Conservation (phyloP, 768 basidiomycete genomes). For the Rhodotorula paludigena region DNA sequence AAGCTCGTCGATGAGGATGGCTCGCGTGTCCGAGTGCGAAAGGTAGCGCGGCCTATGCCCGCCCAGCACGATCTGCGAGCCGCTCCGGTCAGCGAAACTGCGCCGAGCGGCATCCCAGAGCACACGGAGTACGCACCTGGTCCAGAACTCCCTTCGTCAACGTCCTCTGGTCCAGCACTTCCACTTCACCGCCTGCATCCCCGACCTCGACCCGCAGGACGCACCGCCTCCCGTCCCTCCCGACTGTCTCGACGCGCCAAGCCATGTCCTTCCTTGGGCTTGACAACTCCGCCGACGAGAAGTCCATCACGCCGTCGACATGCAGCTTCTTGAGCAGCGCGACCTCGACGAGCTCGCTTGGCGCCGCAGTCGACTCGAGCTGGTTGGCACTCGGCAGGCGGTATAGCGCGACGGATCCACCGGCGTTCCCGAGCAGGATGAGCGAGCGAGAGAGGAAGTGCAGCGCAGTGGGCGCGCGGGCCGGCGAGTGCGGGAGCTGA, state of each 20-base stretch:
- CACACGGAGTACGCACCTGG: not conserved
- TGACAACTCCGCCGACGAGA: not conserved
- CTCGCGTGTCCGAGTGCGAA: constrained; percentile 4
- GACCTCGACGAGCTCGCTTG: not conserved
- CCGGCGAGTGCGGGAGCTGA: not conserved
- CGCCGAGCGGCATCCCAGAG: too few species aligned
- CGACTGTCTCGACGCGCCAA: constrained; percentile 4
- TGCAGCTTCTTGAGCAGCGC: not conserved
- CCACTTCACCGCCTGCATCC: not conserved
- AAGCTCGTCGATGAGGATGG: constrained; percentile 1
- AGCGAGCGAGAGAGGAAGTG: not conserved
- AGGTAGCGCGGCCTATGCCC: not conserved
- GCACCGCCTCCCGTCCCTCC: constrained; percentile 7
- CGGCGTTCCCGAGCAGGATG: not conserved
- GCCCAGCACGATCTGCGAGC: too few species aligned
- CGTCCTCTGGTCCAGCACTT: constrained; percentile 3
- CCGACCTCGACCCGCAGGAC: not conserved
- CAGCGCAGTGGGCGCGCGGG: not conserved
- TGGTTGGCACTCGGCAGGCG: not conserved
- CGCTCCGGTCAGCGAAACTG: not conserved
- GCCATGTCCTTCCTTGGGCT: not conserved
- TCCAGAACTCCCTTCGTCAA: constrained; percentile 6
- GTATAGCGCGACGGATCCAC: not conserved
- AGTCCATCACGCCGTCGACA: not conserved
- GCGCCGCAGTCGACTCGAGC: not conserved